phyloP scores from a whole-genome alignment of 306 rosid genomes.

The Prunus padus region DNA sequence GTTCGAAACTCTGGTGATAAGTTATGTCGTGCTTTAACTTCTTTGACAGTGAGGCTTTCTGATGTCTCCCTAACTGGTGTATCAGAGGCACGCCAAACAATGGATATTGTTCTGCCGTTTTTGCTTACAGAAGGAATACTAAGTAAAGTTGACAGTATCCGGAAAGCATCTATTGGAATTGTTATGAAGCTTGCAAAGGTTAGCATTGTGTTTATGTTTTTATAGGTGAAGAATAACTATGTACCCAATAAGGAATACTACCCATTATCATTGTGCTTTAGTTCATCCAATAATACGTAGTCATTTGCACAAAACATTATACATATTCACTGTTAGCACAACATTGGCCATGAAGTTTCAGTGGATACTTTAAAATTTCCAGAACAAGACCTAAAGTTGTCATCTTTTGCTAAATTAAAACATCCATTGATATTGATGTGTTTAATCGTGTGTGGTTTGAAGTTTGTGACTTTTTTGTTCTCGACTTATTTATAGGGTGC shows the following conservation, averaged over 20 bases:
- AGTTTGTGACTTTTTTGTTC: conserved; percentile 2
- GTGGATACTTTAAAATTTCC: no score
- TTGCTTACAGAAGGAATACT: conserved; percentile 87
- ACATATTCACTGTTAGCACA: no score
- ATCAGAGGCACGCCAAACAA: conserved; percentile 76
- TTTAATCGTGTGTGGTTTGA: not conserved
- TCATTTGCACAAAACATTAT: not conserved
- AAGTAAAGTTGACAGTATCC: conserved; percentile 87
- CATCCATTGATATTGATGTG: not conserved
- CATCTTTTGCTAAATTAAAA: not conserved
- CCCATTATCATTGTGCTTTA: not conserved
- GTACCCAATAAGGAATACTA: not conserved
- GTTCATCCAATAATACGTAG: not conserved
- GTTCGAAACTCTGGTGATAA: conserved; percentile 91
- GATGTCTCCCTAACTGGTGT: conserved; percentile 77
- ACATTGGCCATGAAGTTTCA: no score
- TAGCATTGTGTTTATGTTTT: conserved; percentile 18
- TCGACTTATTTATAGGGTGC: conserved; percentile 65
- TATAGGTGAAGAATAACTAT: conserved; percentile 3
- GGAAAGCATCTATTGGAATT: conserved; percentile 81
- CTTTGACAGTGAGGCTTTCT: conserved; percentile 84
- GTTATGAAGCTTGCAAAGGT: conserved; percentile 99
- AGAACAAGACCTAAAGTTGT: not conserved
- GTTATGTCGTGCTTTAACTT: conserved; percentile 65
- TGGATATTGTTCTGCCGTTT: conserved; percentile 86